Evolutionary conservation across 257 asterid species (phyloP), one percentile per base, ranked within the genome.

Genomic region (Fraxinus quadrangulata): DNA sequence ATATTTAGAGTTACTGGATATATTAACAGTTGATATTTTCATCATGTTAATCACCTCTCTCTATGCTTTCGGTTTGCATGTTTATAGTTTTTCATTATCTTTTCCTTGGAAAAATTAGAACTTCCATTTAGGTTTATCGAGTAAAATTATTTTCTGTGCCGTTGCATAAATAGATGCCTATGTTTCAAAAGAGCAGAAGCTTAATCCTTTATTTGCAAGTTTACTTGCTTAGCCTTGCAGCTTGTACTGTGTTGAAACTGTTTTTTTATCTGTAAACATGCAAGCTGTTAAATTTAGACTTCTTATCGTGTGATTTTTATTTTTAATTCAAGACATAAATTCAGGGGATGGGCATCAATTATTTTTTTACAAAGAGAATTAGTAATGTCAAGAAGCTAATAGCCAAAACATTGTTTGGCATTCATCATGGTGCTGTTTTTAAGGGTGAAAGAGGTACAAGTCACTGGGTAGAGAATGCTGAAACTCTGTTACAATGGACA

Each of bases 1-100:
- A 88, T 19, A 78, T 51, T 75, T 70, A 39, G 71, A 81, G 78
- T 39, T 76, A 73, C 39, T 65, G 81, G 66, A 59, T 56, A 47
- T 49, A 70, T 56, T 75, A 42, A 28, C 67, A 30, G 72, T 81
- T 65, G 77, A 59, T 30, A 72, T 80, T 61, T 40, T 72, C 8
- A 71, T 63, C 74, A 19, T 36, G 70, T 68, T 69, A 30, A 71
- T 4, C 28, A 67, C 37, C 39, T 76, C 69, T 63, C 69, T n/a
- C 40, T 72, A 8, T 72, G 23, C 28, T 74, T 2, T 73, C 76
- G 14, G 65, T 72, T 80, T 72, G 67, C 39, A 34, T 37, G 30
- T 24, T 67, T 36, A 54, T 14, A 63, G 67, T 74, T 54, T 74
- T 70, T 66, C 21, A 47, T 12, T 23, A 72, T 75, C 34, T 59